Percentiles rank a stretch among this genome's conserved stretches.
Conservation (phyloP, 2,329 filamentous ascomycete species). For the Colletotrichum spaethianum region DNA sequence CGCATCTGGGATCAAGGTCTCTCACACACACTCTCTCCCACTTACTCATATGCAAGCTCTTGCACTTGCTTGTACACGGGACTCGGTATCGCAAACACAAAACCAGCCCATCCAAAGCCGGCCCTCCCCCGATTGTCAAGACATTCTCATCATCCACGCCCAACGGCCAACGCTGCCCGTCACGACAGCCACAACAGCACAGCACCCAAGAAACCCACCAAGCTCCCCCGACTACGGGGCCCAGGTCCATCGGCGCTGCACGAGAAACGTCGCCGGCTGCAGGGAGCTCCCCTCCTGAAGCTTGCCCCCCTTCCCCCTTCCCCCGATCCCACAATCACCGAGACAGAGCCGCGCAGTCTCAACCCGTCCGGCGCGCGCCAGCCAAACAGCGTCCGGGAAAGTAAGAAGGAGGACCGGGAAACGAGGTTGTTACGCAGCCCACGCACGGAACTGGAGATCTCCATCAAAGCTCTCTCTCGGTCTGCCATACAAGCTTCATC, state of each 20-base stretch:
- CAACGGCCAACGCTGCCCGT: not conserved
- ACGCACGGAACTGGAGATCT: not conserved
- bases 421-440: not conserved
- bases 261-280: conserved; percentile 9
- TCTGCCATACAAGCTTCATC: conserved; percentile 7
- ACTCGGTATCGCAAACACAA: not conserved
- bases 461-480: not conserved
- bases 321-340: conserved; percentile 10
- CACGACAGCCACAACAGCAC: not conserved
- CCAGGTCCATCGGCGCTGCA: conserved; percentile 26
- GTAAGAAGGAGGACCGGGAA: not conserved
- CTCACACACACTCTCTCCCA: not conserved
- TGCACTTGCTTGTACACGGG: not conserved
- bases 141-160: no score
- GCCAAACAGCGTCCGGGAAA: conserved; percentile 2
- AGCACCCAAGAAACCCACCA: not conserved
- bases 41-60: not conserved
- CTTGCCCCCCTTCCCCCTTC: not conserved
- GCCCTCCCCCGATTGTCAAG: no score
- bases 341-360: conserved; percentile 35
- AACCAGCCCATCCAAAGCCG: no score
- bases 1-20: not conserved
- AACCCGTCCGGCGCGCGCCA: not conserved
- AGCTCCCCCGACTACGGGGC: not conserved
- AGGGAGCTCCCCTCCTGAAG: conserved; percentile 29